A percentile compares a stretch with the other conserved stretches of the same genome.
Evolutionary conservation across 2,329 filamentous ascomycete genomes (phyloP).

Genomic region (Taxawa tesnikishii): DNA sequence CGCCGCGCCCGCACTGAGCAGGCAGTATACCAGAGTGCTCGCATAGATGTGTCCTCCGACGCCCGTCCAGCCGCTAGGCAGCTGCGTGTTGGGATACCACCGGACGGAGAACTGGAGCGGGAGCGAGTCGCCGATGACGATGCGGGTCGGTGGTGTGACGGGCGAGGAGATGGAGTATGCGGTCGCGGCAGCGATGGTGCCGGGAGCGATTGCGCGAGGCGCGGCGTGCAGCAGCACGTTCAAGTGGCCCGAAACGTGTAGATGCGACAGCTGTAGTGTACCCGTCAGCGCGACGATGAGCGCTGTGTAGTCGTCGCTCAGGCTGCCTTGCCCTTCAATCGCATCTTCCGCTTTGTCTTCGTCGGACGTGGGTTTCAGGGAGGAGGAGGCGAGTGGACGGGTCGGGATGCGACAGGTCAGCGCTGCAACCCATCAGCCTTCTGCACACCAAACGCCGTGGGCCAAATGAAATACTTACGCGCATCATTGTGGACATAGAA

Average conservation of each 20-base stretch:
- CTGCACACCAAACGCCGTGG: too few species aligned
- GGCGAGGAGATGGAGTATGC: constrained; percentile 70
- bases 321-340: constrained; percentile 18
- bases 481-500: constrained; percentile 98
- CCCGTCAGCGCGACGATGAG: constrained; percentile 82
- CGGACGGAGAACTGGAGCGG: constrained; percentile 68
- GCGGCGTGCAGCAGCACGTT: constrained; percentile 74
- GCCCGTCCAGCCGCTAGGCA: constrained; percentile 47
- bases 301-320: constrained; percentile 53
- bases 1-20: constrained; percentile 33
- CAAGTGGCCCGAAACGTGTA: constrained; percentile 81
- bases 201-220: constrained; percentile 40
- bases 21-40: constrained; percentile 36
- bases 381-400: constrained; percentile 44
- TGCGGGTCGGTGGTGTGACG: constrained; percentile 40
- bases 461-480: too few species aligned
- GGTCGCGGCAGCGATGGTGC: constrained; percentile 74
- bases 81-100: constrained; percentile 68
- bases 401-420: constrained; percentile 81
- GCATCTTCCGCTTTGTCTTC: constrained; percentile 19
- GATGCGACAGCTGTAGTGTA: constrained; percentile 74
- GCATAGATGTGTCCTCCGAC: constrained; percentile 39
- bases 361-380: constrained; percentile 19
- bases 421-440: too few species aligned
- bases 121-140: constrained; percentile 79